Evolutionary conservation across 805 yeast genomes (phyloP), one percentile per base, ranked within the genome.

Genomic region (Barnettozyma vustinii): DNA sequence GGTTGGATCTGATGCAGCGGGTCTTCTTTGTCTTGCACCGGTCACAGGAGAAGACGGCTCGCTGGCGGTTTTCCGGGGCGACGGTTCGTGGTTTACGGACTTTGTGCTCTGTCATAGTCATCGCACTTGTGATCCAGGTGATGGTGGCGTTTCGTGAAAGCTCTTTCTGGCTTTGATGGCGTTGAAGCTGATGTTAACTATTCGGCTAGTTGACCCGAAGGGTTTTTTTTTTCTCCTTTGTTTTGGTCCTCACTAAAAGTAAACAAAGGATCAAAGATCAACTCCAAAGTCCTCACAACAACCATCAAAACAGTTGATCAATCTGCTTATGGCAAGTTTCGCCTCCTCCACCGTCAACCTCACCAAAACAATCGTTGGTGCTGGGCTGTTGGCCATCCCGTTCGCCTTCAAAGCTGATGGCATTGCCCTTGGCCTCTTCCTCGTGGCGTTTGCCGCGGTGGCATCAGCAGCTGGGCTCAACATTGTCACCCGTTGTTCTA

Each of bases 321-420:
- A 30, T 30, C 16, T 13, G 33, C 33, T 30, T 30, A 57, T 58
- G 61, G 63, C 65, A 9, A 45, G 62, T 5, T 49, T 55, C 13
- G 30, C 50, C 1, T 83, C 91, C 1, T 84, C 92, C 2, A 68
- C 79, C 16, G 71, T 85, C 46, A 84, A 83, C 64, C 70, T 87
- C 36, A 75, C 83, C 47, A 87, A 87, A 67, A 86, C 94, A 23
- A 84, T 87, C 48, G 75, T 87, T 12, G 95, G 95, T 7, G 89
- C 94, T 0, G 95, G 95, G 1, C 70, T 85, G 39, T 72, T 86
- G 21, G 88, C 91, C 13, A 78, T 86, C 69, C 91, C 94, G 0
- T 81, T 73, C 52, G 87, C 89, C 1, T 81, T 84, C 66, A 73
- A 75, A 48, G 75, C 84, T 25, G 88, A 85, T 61, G 89, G 91